Percentiles rank a stretch among this genome's conserved stretches.
Conservation (phyloP, 352 stramenopile genomes). For the Pythium aquatile region DNA sequence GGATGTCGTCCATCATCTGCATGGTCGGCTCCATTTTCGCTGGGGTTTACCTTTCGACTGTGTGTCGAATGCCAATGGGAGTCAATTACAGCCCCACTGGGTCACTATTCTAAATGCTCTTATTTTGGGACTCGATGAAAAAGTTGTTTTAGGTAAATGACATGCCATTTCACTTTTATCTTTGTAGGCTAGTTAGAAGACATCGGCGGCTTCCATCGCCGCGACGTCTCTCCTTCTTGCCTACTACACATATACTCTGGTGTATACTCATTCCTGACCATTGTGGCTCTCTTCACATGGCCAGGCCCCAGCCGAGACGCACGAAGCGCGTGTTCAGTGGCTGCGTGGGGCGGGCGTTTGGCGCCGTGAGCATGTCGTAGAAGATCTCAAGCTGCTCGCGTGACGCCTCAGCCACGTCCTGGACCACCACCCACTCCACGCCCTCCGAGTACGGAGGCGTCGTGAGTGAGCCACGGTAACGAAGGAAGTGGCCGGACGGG, state of each 20-base stretch:
- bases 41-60: background rate
- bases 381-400: slow-evolving; percentile 49
- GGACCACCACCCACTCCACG: slow-evolving; percentile 65
- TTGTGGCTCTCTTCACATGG: background rate
- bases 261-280: background rate
- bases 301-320: slow-evolving; percentile 19
- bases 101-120: background rate
- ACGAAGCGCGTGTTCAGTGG: slow-evolving; percentile 45
- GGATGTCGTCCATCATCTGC: slow-evolving; percentile 90
- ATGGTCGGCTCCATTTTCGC: slow-evolving; percentile 83
- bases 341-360: slow-evolving; percentile 56
- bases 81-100: background rate
- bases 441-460: slow-evolving; percentile 75
- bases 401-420: slow-evolving; percentile 48
- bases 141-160: background rate
- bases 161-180: background rate
- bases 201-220: background rate
- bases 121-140: background rate
- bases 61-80: background rate
- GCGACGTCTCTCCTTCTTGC: background rate
- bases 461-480: slow-evolving; percentile 65
- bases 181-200: background rate
- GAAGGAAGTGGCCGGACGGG: slow-evolving; percentile 43
- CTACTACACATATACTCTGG: background rate
- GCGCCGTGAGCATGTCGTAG: slow-evolving; percentile 35